Evolutionary conservation across 2,329 filamentous ascomycete genomes (phyloP).

Genomic region (Colletotrichum sp.): DNA sequence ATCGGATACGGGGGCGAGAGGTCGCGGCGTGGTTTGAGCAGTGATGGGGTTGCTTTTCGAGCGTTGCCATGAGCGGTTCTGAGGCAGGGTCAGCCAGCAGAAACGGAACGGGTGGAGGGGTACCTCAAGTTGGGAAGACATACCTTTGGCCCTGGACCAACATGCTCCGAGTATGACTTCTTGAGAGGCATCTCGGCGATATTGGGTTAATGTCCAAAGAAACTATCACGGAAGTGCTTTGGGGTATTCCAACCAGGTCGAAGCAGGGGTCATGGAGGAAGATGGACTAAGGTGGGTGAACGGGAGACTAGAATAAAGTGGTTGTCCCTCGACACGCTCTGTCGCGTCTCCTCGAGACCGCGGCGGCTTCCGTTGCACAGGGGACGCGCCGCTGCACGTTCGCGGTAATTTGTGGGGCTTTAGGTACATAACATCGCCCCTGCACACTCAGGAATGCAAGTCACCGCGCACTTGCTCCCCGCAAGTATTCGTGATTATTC

Average conservation of each 20-base stretch:
- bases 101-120: conserved; percentile 1
- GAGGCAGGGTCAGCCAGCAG: neutral
- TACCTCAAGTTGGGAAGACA: neutral
- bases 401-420: neutral
- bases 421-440: neutral
- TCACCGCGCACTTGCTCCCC: neutral
- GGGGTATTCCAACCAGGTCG: neutral
- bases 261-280: conserved; percentile 10
- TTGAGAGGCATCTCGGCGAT: conserved; percentile 35
- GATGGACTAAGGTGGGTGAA: neutral
- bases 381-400: conserved; percentile 11
- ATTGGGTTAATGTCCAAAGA: conserved; percentile 30
- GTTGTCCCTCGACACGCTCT: conserved; percentile 14
- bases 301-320: conserved; percentile 4
- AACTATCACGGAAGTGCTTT: conserved; percentile 27
- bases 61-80: conserved; percentile 56
- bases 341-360: neutral
- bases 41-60: conserved; percentile 55
- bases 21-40: conserved; percentile 37
- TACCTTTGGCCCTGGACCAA: conserved; percentile 35
- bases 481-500: neutral
- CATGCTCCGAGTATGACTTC: conserved; percentile 43
- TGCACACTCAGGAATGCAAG: neutral
- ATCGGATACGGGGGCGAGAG: conserved; percentile 57
- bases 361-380: conserved; percentile 1